Percentiles rank a stretch among this genome's conserved stretches.
Evolutionary conservation across 2,329 filamentous ascomycete species (phyloP).

Genomic region (Monosporascus sp.): DNA sequence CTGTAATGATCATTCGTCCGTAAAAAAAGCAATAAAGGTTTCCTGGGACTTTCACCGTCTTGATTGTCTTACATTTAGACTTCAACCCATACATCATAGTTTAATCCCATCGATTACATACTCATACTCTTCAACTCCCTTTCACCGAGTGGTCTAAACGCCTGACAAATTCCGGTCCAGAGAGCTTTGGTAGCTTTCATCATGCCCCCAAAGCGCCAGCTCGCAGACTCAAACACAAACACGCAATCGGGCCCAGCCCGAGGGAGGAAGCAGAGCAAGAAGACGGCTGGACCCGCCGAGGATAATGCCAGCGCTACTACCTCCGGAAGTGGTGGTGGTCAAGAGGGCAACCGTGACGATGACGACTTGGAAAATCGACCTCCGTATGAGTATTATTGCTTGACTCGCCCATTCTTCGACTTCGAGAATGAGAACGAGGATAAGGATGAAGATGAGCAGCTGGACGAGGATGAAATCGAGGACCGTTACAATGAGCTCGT

Average conservation of each 20-base stretch:
- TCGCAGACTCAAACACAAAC: neutral
- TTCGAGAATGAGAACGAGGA: conserved; percentile 15
- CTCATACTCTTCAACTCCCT: too few species aligned
- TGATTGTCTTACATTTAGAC: too few species aligned
- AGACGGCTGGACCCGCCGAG: neutral
- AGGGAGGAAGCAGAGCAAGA: neutral
- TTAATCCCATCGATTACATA: too few species aligned
- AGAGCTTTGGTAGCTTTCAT: neutral
- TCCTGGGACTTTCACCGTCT: too few species aligned
- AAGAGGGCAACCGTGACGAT: conserved; percentile 5
- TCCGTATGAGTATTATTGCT: conserved; percentile 14
- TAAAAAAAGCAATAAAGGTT: too few species aligned
- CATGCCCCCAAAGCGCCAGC: neutral
- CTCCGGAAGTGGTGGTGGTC: neutral
- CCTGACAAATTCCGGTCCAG: neutral
- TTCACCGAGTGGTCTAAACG: too few species aligned
- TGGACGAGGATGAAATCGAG: conserved; percentile 14
- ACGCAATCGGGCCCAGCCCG: neutral
- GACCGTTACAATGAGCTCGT: conserved; percentile 9
- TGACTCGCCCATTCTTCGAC: conserved; percentile 16
- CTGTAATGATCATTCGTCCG: too few species aligned
- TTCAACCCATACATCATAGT: too few species aligned
- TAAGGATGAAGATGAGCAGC: conserved; percentile 13
- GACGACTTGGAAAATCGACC: conserved; percentile 5
- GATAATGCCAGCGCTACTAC: neutral